phyloP scores from a whole-genome alignment of 2,329 filamentous ascomycete species.

The Exophiala sp. region DNA sequence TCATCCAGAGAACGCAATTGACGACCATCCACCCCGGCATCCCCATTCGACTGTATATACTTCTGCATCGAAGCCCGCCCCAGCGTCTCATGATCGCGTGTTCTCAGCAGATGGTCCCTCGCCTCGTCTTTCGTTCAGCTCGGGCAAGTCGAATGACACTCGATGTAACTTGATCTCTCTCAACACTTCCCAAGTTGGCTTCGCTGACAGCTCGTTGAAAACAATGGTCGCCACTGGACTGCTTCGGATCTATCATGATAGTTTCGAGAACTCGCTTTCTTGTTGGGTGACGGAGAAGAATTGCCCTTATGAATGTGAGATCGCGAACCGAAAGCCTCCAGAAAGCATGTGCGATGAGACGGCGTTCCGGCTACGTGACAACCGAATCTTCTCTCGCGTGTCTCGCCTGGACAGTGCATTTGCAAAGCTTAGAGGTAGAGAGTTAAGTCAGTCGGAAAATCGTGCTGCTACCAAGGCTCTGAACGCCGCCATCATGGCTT shows the following conservation, averaged over 20 bases:
- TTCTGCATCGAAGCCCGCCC: neutral
- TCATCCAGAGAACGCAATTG: conserved; percentile 3
- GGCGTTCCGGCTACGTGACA: conserved; percentile 45
- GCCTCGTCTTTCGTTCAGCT: conserved; percentile 1
- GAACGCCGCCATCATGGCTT: conserved; percentile 43
- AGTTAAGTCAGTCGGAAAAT: conserved; percentile 38
- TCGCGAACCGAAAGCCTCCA: conserved; percentile 21
- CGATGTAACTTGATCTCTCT: conserved; percentile 5
- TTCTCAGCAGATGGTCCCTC: neutral
- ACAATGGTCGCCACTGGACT: conserved; percentile 34
- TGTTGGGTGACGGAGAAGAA: conserved; percentile 25
- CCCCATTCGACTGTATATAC: neutral
- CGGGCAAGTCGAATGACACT: neutral
- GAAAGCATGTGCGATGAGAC: conserved; percentile 40
- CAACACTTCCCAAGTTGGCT: conserved; percentile 24
- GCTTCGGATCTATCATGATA: conserved; percentile 23
- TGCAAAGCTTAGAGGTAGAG: conserved; percentile 36
- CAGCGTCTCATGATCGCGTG: neutral
- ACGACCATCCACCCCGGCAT: neutral
- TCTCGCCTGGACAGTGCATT: conserved; percentile 41
- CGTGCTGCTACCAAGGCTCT: conserved; percentile 39
- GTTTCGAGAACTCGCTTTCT: conserved; percentile 21
- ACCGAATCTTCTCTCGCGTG: conserved; percentile 44
- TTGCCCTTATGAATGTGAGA: conserved; percentile 34
- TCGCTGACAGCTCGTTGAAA: conserved; percentile 36